phyloP scores from a whole-genome alignment of 2,329 filamentous ascomycete species.

The Ramularia endophylla region DNA sequence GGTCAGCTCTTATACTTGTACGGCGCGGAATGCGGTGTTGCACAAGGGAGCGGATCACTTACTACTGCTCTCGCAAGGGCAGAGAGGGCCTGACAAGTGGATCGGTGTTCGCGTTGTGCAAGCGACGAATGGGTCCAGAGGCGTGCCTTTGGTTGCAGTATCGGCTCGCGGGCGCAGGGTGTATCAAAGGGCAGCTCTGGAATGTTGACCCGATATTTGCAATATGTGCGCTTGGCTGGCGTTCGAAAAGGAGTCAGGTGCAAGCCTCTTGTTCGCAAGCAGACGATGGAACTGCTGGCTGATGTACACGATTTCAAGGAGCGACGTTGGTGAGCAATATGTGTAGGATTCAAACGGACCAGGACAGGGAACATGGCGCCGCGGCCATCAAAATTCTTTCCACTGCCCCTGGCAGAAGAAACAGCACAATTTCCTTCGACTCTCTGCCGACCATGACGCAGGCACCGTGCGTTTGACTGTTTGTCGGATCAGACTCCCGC shows the following conservation, averaged over 20 bases:
- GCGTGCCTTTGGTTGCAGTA: constrained; percentile 11
- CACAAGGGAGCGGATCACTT: constrained; percentile 17
- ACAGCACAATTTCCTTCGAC: background rate
- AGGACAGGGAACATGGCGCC: background rate
- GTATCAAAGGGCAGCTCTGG: constrained; percentile 14
- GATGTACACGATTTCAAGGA: constrained; percentile 1
- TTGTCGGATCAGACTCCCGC: constrained; percentile 1
- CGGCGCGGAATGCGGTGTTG: constrained; percentile 13
- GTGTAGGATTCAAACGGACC: constrained; percentile 1
- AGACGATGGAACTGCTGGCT: background rate
- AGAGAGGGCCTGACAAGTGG: constrained; percentile 15
- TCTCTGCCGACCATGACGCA: background rate
- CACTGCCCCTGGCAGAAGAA: background rate
- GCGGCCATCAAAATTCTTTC: background rate
- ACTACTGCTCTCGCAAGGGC: constrained; percentile 24
- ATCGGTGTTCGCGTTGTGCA: constrained; percentile 15
- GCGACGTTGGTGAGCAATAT: background rate
- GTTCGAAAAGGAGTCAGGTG: background rate
- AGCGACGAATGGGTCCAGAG: constrained; percentile 11
- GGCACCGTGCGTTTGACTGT: constrained; percentile 1
- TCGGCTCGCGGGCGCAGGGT: constrained; percentile 9
- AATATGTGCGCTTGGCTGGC: constrained; percentile 9
- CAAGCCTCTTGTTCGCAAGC: background rate
- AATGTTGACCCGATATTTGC: constrained; percentile 16
- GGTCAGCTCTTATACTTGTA: constrained; percentile 13